Evolutionary conservation across 805 yeast genomes (phyloP), one percentile per base, ranked within the genome.

Genomic region (Yarrowia porcina): DNA sequence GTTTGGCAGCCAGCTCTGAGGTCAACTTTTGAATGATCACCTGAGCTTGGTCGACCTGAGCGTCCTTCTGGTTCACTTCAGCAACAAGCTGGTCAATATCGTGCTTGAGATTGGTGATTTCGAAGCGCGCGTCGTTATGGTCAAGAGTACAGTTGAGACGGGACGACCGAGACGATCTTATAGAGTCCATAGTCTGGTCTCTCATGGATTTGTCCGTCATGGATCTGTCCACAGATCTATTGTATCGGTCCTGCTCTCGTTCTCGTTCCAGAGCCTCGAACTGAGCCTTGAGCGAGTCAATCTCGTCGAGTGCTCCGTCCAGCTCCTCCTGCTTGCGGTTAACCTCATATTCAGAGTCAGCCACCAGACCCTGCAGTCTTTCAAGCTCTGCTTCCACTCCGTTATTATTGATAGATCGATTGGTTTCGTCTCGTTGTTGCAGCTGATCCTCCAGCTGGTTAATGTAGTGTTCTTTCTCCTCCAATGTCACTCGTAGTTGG

Each of bases 1-100:
- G 61, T n/a, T 56, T 56, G 30, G 61, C 61, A 15, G 49, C 23
- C 8, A 56, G 39, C 15, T 56, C 61, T 3, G 61, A 56, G 13
- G 49, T 28, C 8, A 56, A 49, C 12, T 41, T 39, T 38, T 56
- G 61, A 18, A 56, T 56, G n/a, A 39, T 41, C n/a, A 32, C 39
- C 38, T 39, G 49, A 3, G 49, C 49, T 27, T 41, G 30, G n/a
- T 56, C 61, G 10, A 39, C 17, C 27, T 56, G 49, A 7, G 61
- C 49, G 8, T 56, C 61, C 49, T 56, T 56, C 39, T 39, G 39
- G 13, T 23, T 39, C 30, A 56, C 36, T 13, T 56, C 61, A 8
- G 47, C 38, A 10, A 28, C 61, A 8, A 56, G 49, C 39, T 56
- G 49, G 30, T 56, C 38, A 30, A 56, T 41, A 23, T 56, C 61